Percentiles rank a stretch among this genome's conserved stretches.
phyloP scores from a whole-genome alignment of 148 eudicot species.

The Chenopodium berlandieri region DNA sequence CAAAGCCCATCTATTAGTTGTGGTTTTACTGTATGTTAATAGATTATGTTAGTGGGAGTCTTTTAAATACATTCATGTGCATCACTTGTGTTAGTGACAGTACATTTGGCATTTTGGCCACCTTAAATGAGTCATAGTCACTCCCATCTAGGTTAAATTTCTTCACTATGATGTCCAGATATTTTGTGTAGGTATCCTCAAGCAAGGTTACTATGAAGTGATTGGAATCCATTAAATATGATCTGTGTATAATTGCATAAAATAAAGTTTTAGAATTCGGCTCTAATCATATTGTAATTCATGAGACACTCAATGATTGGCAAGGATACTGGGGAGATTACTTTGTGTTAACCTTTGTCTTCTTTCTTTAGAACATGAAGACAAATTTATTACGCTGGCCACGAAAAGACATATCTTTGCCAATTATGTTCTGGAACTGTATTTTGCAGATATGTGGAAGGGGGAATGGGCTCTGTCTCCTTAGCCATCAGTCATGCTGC shows the following conservation, averaged over 20 bases:
- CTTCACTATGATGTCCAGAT: too few relatives aligned
- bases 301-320: neutral
- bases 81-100: too few relatives aligned
- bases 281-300: neutral
- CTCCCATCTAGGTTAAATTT: too few relatives aligned
- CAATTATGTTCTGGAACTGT: neutral
- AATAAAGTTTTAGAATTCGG: neutral
- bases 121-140: too few relatives aligned
- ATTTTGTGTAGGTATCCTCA: too few relatives aligned
- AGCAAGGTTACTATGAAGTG: neutral
- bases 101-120: too few relatives aligned
- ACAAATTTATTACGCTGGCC: neutral
- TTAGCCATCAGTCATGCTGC: constrained; percentile 63
- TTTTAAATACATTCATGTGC: too few relatives aligned
- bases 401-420: neutral
- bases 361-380: neutral
- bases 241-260: neutral
- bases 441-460: constrained; percentile 45
- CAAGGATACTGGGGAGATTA: neutral
- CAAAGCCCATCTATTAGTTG: too few relatives aligned
- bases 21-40: too few relatives aligned
- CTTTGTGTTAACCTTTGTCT: neutral
- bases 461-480: constrained; percentile 87
- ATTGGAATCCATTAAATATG: neutral
- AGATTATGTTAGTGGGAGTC: too few relatives aligned